Percentiles rank a stretch among this genome's conserved stretches.
These are phyloP conservation scores for Harrya chromipes DNA, from an alignment of 768 basidiomycete genomes.

Conservation along the genomic window DNA sequence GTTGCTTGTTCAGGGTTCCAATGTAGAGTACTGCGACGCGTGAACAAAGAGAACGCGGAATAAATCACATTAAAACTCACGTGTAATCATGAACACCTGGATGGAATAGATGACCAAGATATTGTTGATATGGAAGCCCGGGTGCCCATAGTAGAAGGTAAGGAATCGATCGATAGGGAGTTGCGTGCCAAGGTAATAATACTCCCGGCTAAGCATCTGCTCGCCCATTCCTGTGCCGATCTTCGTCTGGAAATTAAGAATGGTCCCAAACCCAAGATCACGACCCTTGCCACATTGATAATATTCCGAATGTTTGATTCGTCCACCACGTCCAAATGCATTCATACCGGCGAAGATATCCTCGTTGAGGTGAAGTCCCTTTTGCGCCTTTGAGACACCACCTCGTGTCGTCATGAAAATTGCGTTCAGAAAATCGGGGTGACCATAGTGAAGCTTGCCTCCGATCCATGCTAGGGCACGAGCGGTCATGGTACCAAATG, in stretches of 20 bases:
- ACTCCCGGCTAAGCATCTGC: conserved; percentile 99
- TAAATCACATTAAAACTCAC: conserved; percentile 45
- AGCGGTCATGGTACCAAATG: conserved; percentile 97
- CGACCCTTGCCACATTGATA: conserved; percentile 99
- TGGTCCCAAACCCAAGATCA: conserved; percentile 98
- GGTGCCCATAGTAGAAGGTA: conserved; percentile 99
- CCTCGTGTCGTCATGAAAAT: conserved; percentile 98
- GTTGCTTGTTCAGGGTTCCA: conserved; percentile 92
- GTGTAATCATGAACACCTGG: conserved; percentile 93
- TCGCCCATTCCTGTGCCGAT: conserved; percentile 99
- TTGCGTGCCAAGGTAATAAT: conserved; percentile 98
- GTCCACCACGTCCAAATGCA: conserved; percentile 94
- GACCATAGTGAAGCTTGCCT: conserved; percentile 97
- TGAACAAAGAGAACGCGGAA: conserved; percentile 4
- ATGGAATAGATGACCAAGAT: conserved; percentile 98
- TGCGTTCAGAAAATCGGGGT: conserved; percentile 98
- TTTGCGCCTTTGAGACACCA: conserved; percentile 98
- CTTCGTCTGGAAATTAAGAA: conserved; percentile 99
- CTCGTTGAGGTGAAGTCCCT: conserved; percentile 96
- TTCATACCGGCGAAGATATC: conserved; percentile 99
- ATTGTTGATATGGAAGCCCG: conserved; percentile 99
- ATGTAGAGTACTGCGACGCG: conserved; percentile 73
- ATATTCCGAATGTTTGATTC: conserved; percentile 99
- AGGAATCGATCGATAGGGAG: conserved; percentile 97
- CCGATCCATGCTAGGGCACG: conserved; percentile 96